phyloP scores from a whole-genome alignment of 78 protist species.

The Chrysochromulina tobinii region DNA sequence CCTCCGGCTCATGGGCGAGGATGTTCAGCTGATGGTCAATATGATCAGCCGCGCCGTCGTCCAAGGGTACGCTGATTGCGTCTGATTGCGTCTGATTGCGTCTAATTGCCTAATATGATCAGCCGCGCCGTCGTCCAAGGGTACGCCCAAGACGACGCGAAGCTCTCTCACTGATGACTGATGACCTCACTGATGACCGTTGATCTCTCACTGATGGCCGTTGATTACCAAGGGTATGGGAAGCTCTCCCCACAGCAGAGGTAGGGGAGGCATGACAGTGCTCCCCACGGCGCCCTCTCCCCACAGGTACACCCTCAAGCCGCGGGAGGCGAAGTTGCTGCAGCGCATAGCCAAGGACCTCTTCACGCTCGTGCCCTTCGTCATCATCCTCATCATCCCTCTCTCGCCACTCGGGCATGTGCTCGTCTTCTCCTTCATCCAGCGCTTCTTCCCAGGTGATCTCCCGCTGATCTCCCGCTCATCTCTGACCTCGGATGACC shows the following conservation, averaged over 20 bases:
- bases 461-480: not conserved
- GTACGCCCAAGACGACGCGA: not conserved
- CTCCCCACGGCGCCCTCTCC: no score
- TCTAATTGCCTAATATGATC: not conserved
- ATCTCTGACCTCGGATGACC: not conserved
- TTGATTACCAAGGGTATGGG: no score
- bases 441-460: not conserved
- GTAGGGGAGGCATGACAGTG: no score
- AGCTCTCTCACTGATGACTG: no score
- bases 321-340: not conserved
- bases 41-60: not conserved
- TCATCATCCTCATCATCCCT: slow-evolving; percentile 46
- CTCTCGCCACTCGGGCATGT: slow-evolving; percentile 38
- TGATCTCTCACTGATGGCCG: no score
- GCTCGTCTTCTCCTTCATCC: slow-evolving; percentile 55
- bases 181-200: no score
- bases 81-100: no score
- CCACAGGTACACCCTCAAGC: no score
- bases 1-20: not conserved
- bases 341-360: slow-evolving; percentile 34
- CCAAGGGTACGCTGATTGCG: no score
- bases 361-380: slow-evolving; percentile 29
- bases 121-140: not conserved
- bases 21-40: not conserved
- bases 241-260: no score